These are phyloP conservation scores for Colletotrichum zoysiae DNA, from an alignment of 2,329 filamentous ascomycete genomes.

Conservation along the genomic window DNA sequence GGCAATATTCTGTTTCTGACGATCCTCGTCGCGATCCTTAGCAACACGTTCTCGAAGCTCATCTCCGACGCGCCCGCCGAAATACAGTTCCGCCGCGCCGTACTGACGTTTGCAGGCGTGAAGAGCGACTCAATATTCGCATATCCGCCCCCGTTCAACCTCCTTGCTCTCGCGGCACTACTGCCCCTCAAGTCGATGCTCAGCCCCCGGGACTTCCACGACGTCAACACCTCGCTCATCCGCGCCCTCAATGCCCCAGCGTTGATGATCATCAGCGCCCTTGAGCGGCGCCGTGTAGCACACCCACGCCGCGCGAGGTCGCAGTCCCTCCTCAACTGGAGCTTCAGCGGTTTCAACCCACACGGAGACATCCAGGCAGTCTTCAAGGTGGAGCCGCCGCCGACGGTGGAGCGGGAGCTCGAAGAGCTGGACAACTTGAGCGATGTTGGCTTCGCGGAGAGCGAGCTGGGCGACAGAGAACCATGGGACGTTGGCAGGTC, in stretches of 20 bases:
- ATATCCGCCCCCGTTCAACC: constrained; percentile 78
- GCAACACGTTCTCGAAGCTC: constrained; percentile 78
- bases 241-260: constrained; percentile 73
- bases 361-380: constrained; percentile 72
- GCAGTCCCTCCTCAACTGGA: constrained; percentile 41
- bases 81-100: constrained; percentile 78
- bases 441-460: constrained; percentile 36
- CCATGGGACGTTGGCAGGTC: constrained; percentile 24
- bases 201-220: constrained; percentile 75
- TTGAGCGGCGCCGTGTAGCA: constrained; percentile 66
- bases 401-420: constrained; percentile 51
- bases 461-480: constrained; percentile 19
- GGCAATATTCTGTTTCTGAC: constrained; percentile 82
- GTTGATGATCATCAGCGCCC: constrained; percentile 69
- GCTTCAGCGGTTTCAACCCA: constrained; percentile 56
- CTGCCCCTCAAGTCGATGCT: constrained; percentile 75
- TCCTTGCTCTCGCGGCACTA: constrained; percentile 74
- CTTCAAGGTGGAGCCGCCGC: constrained; percentile 69
- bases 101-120: constrained; percentile 80
- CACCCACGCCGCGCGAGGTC: constrained; percentile 59
- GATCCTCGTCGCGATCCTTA: constrained; percentile 79
- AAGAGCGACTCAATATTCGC: constrained; percentile 79
- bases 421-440: constrained; percentile 43
- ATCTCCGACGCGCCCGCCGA: constrained; percentile 76
- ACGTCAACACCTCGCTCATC: constrained; percentile 75